Evolutionary conservation across 192 early-diverging fungal species (phyloP).

Genomic region (Thamnidium elegans): DNA sequence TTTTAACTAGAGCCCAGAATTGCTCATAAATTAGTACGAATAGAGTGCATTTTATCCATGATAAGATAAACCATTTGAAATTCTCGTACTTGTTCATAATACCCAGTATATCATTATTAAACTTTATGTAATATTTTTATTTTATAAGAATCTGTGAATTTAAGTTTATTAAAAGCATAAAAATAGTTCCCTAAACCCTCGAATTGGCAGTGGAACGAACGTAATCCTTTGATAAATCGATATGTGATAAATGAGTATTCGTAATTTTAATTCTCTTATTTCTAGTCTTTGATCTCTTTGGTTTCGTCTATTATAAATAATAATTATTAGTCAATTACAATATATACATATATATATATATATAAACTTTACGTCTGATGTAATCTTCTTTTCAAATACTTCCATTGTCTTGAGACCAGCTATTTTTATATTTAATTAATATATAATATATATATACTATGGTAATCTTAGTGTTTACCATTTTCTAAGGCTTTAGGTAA

Average conservation of each 20-base stretch:
- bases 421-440: conserved; percentile 4
- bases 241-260: conserved; percentile 72
- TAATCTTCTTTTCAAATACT: conserved; percentile 61
- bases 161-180: too few species aligned
- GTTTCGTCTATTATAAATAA: conserved; percentile 33
- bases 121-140: too few species aligned
- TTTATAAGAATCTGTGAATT: too few species aligned
- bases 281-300: conserved; percentile 54
- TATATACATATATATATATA: not conserved
- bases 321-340: not conserved
- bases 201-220: too few species aligned
- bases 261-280: conserved; percentile 74
- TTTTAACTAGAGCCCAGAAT: too few species aligned
- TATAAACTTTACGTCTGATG: conserved; percentile 39
- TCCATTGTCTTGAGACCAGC: conserved; percentile 74
- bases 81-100: too few species aligned
- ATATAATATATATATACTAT: not conserved
- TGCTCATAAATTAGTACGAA: too few species aligned
- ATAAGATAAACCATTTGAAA: too few species aligned
- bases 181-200: too few species aligned
- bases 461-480: conserved; percentile 21
- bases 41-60: too few species aligned
- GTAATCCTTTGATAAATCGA: conserved; percentile 76
- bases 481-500: conserved; percentile 66
- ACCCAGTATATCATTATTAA: too few species aligned